Evolutionary conservation across 169 alveolate species (phyloP).

Genomic region (Cystoisospora suis): DNA sequence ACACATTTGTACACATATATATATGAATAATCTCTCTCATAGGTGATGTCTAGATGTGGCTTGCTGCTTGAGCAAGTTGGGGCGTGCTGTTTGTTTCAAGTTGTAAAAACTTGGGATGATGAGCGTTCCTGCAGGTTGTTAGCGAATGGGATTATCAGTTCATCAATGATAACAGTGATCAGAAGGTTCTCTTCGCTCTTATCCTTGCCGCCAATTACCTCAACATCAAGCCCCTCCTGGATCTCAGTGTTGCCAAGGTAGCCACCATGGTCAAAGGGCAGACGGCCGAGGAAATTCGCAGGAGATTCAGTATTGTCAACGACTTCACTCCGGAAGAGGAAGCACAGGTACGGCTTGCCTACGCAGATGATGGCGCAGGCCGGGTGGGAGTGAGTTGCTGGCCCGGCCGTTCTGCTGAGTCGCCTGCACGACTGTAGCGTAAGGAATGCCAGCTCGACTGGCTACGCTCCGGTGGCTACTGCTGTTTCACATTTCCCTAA

Average conservation of each 20-base stretch:
- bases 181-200: slow-evolving; percentile 90
- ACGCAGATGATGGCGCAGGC: not conserved
- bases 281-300: slow-evolving; percentile 92
- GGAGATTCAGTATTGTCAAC: slow-evolving; percentile 90
- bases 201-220: slow-evolving; percentile 92
- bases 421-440: too few relatives aligned
- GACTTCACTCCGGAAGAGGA: slow-evolving; percentile 96
- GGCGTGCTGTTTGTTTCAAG: not conserved
- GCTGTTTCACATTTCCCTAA: not conserved
- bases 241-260: slow-evolving; percentile 92
- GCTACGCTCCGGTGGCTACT: slow-evolving; percentile 22
- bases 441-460: not conserved
- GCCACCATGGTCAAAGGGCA: slow-evolving; percentile 88
- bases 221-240: slow-evolving; percentile 91
- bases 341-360: slow-evolving; percentile 86
- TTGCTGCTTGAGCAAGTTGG: not conserved
- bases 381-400: not conserved
- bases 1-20: not conserved
- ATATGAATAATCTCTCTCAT: not conserved
- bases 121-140: slow-evolving; percentile 78
- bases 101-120: not conserved
- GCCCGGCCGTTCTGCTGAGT: not conserved
- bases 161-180: slow-evolving; percentile 84
- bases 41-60: not conserved
- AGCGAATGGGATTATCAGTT: slow-evolving; percentile 91